Evolutionary conservation across 2,329 filamentous ascomycete species (phyloP).

Genomic region (Cryphonectria radicalis): DNA sequence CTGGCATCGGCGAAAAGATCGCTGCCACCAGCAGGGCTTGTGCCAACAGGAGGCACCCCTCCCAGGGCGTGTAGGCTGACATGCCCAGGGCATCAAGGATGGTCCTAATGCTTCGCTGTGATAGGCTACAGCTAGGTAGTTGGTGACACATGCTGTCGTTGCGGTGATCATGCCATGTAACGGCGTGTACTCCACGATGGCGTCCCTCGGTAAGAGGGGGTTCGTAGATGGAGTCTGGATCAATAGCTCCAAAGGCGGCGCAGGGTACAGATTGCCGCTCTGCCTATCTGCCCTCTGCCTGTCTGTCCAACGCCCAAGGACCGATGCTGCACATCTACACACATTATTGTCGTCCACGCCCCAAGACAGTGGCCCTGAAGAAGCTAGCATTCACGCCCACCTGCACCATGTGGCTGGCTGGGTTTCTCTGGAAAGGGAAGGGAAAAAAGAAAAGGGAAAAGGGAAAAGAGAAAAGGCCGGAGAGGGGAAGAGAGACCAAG

Average conservation of each 20-base stretch:
- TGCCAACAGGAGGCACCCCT: neutral
- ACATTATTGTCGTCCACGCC: neutral
- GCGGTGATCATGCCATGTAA: neutral
- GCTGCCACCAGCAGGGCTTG: constrained; percentile 10
- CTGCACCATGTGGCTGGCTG: neutral
- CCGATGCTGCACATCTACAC: neutral
- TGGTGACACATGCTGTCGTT: neutral
- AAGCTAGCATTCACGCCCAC: neutral
- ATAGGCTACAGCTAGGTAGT: neutral
- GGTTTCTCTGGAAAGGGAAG: neutral
- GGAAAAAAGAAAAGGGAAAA: too few relatives aligned
- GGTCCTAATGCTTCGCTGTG: neutral
- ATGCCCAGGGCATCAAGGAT: neutral
- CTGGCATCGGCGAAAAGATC: constrained; percentile 22
- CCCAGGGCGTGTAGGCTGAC: neutral
- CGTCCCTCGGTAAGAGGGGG: neutral
- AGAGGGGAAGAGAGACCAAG: neutral
- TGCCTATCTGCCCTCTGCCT: too few relatives aligned
- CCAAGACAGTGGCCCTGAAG: neutral
- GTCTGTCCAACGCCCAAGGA: neutral
- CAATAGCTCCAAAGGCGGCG: too few relatives aligned
- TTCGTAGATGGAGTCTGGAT: neutral
- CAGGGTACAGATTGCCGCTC: too few relatives aligned
- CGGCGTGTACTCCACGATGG: neutral
- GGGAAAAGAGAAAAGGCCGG: neutral